A percentile compares a stretch with the other conserved stretches of the same genome.
Conservation (phyloP, 23 red algal genomes). For the Gracilaria domingensis region DNA sequence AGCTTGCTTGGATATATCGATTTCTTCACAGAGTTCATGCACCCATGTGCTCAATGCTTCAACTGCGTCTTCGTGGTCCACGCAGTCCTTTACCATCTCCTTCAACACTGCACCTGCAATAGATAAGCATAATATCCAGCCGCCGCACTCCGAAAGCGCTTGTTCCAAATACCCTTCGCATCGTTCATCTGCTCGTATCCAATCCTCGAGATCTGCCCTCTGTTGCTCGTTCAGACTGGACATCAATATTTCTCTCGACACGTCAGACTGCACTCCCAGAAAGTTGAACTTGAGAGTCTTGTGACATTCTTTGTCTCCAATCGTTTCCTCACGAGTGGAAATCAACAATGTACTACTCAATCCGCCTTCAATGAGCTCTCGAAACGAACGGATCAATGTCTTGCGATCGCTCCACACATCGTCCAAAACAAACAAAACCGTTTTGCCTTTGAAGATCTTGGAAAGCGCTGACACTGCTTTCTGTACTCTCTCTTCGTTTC, state of each 20-base stretch:
- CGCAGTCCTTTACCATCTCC: constrained; percentile 5
- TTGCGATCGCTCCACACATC: constrained; percentile 10
- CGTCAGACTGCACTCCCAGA: background rate
- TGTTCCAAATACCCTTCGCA: constrained; percentile 9
- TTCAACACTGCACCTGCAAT: background rate
- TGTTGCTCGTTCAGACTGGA: background rate
- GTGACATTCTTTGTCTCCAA: background rate
- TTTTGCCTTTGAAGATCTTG: background rate
- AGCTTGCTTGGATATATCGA: background rate
- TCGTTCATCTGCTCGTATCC: background rate
- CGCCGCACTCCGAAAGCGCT: constrained; percentile 1
- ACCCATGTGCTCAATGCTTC: constrained; percentile 1
- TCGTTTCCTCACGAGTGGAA: background rate
- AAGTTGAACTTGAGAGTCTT: background rate
- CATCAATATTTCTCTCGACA: background rate
- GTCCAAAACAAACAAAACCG: background rate
- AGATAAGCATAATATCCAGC: constrained; percentile 6
- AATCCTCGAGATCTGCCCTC: background rate
- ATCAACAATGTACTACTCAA: background rate
- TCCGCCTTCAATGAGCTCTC: background rate
- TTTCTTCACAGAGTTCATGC: background rate
- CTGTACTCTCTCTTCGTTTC: background rate
- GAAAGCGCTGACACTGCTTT: background rate
- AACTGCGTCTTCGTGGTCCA: constrained; percentile 4
- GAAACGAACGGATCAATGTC: background rate